Base-by-base conservation (phyloP, 441 rosid species). In the Syzygium syzygioides region DNA sequence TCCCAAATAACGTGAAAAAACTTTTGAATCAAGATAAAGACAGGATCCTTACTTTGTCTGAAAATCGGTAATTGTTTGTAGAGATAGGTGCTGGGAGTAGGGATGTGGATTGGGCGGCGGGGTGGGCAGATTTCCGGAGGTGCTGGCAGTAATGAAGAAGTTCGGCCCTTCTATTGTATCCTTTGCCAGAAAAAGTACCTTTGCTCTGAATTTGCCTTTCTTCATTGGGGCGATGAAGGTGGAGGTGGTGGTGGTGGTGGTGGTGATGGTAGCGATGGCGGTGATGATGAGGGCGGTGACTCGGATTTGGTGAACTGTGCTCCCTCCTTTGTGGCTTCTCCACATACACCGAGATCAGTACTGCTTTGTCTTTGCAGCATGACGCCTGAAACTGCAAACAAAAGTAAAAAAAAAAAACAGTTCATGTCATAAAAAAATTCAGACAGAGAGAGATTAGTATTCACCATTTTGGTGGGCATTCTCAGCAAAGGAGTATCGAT, bases 131-230 rank as follows among this genome's bases (percentile, higher is more conserved):
- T 37, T 88, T 87, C n/a, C 76, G 87, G 37, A 88, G 87, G 30
- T 52, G 76, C 56, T 25, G 59, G 25, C 55, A 86, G 68, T 85
- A 88, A n/a, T 66, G 85, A 55, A 88, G 90, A 55, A 88, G 90
- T 57, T 88, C 87, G 6, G 90, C 88, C 50, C 66, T 88, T 68
- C 90, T 66, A 87, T 55, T 68, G 85, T 85, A 68, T 59, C 85
- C 85, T 54, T 54, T n/a, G 28, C 83, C 88, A n/a, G 55, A 52
- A 34, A 28, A 32, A 66, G 64, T 55, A 34, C 87, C 20, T 3
- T 41, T 15, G 19, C 87, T 34, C 7, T 55, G 87, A 20, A 85
- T 41, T 59, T 34, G 19, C 66, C 7, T 9, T 55, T 85, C 64
- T 41, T 57, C 64, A 26, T 6, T 34, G 50, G 52, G 87, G 66